Percentiles rank a stretch among this genome's conserved stretches.
Conservation (phyloP, 768 basidiomycete species). For the Suillus decipiens region DNA sequence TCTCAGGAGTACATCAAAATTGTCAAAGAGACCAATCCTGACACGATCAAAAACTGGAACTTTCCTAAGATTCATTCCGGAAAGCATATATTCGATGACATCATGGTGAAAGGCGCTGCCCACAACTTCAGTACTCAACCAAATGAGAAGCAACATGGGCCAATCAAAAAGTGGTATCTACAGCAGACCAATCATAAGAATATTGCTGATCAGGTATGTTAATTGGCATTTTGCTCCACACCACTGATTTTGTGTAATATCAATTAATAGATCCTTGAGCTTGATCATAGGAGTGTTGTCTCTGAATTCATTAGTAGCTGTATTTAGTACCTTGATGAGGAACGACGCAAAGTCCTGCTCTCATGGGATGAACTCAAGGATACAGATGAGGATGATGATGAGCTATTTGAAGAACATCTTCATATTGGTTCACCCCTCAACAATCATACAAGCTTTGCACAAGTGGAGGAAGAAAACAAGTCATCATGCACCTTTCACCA, state of each 20-base stretch:
- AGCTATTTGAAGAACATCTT: neutral
- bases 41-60: too few species aligned
- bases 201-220: neutral
- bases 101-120: too few species aligned
- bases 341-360: neutral
- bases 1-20: too few species aligned
- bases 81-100: too few species aligned
- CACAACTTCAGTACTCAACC: too few species aligned
- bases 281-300: neutral
- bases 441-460: neutral
- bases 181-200: neutral
- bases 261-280: constrained; percentile 1
- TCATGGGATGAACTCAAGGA: neutral
- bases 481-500: constrained; percentile 5
- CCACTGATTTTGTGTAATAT: neutral
- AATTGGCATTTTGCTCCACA: neutral
- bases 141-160: too few species aligned
- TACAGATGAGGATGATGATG: neutral
- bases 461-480: constrained; percentile 8
- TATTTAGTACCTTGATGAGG: neutral
- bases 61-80: too few species aligned
- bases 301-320: neutral
- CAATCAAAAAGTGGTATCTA: too few species aligned
- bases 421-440: neutral
- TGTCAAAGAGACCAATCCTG: too few species aligned